These are phyloP conservation scores for Calonectria honghensis DNA, from an alignment of 2,329 filamentous ascomycete species.

Conservation along the genomic window DNA sequence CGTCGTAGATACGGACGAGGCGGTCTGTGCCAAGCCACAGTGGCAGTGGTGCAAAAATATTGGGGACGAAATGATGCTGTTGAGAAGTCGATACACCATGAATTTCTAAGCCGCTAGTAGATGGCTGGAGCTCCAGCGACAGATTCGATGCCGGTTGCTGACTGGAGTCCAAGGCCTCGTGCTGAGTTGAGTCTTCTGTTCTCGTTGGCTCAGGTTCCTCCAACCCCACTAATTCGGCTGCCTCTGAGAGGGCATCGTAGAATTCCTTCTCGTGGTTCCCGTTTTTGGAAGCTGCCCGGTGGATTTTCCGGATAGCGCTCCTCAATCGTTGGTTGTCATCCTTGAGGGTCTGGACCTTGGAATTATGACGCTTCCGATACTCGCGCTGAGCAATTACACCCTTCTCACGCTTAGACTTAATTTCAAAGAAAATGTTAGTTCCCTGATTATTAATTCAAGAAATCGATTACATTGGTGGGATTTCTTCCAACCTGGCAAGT, in stretches of 20 bases:
- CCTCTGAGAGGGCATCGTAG: conserved; percentile 43
- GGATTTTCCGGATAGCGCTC: conserved; percentile 49
- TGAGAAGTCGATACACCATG: background rate
- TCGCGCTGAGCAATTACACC: conserved; percentile 54
- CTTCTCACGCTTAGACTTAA: conserved; percentile 53
- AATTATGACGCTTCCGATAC: conserved; percentile 54
- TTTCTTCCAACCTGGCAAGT: background rate
- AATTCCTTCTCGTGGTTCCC: conserved; percentile 42
- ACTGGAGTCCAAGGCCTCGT: background rate
- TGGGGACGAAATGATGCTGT: background rate
- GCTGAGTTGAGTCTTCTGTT: conserved; percentile 2
- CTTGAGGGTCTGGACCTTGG: conserved; percentile 51
- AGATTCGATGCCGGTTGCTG: background rate
- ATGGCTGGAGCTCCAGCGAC: background rate
- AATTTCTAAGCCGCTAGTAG: background rate
- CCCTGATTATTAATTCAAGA: background rate
- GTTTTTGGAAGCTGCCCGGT: conserved; percentile 41
- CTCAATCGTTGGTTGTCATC: conserved; percentile 52
- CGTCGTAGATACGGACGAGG: conserved; percentile 50
- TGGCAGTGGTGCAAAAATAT: conserved; percentile 31
- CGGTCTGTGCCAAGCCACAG: conserved; percentile 52
- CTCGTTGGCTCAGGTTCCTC: conserved; percentile 26
- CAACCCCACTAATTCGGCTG: conserved; percentile 34
- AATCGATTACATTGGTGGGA: background rate
- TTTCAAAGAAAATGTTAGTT: background rate